These are phyloP conservation scores for Eucalyptus cladocalyx DNA, from an alignment of 345 rosid genomes.

Conservation along the genomic window DNA sequence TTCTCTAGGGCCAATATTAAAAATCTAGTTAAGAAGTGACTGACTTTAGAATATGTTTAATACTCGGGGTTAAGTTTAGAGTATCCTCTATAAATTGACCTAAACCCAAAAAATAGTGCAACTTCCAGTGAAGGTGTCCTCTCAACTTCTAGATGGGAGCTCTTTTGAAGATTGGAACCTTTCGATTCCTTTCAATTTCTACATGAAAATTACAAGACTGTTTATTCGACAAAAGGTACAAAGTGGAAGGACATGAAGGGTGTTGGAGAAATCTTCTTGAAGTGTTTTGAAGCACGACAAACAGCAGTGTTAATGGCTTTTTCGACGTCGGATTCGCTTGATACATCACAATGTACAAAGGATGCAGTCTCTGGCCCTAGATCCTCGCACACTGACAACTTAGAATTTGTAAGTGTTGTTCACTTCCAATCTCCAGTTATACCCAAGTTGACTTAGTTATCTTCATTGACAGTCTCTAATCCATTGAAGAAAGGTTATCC, in stretches of 20 bases:
- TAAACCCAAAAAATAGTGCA: neutral
- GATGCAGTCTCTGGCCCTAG: neutral
- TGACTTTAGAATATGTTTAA: neutral
- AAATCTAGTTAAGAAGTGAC: neutral
- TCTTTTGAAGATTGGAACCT: neutral
- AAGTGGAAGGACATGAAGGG: neutral
- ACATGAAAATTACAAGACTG: neutral
- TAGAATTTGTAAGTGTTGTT: neutral
- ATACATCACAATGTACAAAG: conserved; percentile 1
- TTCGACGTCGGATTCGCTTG: neutral
- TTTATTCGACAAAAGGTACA: neutral
- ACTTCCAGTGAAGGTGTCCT: neutral
- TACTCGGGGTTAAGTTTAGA: neutral
- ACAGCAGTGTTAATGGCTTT: neutral
- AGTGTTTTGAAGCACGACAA: too few relatives aligned
- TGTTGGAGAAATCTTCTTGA: too few relatives aligned
- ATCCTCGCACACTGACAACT: neutral
- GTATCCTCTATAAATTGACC: neutral
- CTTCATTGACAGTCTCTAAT: too few relatives aligned
- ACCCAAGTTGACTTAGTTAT: too few relatives aligned
- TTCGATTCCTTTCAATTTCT: too few relatives aligned
- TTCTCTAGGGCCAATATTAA: neutral
- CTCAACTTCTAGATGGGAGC: neutral
- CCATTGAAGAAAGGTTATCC: too few relatives aligned
- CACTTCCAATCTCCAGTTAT: neutral